A percentile compares a stretch with the other conserved stretches of the same genome.
Evolutionary conservation across 306 rosid species (phyloP).

Genomic region (Glycine soja): DNA sequence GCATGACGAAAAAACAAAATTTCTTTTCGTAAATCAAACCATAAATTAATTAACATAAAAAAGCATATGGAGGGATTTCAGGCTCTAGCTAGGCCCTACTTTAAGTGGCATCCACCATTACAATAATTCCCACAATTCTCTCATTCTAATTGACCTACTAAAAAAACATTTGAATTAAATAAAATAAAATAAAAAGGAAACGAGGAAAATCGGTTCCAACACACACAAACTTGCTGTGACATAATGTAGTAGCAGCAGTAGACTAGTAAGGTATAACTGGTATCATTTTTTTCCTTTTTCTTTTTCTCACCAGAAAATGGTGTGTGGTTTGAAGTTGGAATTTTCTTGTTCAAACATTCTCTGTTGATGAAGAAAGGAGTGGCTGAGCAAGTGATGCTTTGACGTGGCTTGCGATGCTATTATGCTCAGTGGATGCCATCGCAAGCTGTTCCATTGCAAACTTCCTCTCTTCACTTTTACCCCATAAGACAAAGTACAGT

Average conservation of each 20-base stretch:
- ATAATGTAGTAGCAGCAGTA: slow-evolving; percentile 39
- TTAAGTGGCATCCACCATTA: slow-evolving; percentile 60
- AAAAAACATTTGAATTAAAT: slow-evolving; percentile 51
- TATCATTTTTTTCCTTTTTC: neutral
- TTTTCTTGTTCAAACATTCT: slow-evolving; percentile 60
- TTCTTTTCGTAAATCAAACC: slow-evolving; percentile 58
- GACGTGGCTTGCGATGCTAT: slow-evolving; percentile 55
- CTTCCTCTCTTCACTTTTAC: slow-evolving; percentile 87
- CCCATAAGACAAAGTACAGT: slow-evolving; percentile 93
- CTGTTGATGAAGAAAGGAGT: slow-evolving; percentile 82
- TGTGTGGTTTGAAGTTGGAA: slow-evolving; percentile 44
- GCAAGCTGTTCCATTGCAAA: slow-evolving; percentile 64
- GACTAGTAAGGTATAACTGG: slow-evolving; percentile 15
- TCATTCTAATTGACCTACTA: slow-evolving; percentile 54
- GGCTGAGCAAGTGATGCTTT: slow-evolving; percentile 82
- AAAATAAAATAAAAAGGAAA: neutral
- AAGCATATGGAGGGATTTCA: slow-evolving; percentile 54
- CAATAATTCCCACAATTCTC: slow-evolving; percentile 58
- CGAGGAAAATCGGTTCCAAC: slow-evolving; percentile 44
- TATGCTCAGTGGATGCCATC: slow-evolving; percentile 64
- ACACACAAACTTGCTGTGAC: slow-evolving; percentile 70
- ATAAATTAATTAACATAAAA: slow-evolving; percentile 55
- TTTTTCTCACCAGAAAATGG: slow-evolving; percentile 38
- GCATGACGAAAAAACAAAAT: neutral
- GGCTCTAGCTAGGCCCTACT: slow-evolving; percentile 55